These are phyloP conservation scores for Mucor piriformis DNA, from an alignment of 371 early-diverging fungal genomes.

Conservation along the genomic window DNA sequence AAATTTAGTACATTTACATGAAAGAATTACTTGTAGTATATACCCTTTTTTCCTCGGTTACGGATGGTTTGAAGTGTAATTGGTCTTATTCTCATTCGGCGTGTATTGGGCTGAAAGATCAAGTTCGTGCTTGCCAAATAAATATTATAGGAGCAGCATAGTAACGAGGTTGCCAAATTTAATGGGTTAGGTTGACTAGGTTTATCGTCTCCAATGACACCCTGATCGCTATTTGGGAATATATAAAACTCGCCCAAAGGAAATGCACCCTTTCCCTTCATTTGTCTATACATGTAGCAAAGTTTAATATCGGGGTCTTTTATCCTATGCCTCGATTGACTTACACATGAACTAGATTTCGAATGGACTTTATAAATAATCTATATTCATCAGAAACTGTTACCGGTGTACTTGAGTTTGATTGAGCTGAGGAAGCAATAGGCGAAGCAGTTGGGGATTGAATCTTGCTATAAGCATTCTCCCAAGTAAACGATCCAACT, in stretches of 20 bases:
- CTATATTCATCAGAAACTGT: conserved; percentile 44
- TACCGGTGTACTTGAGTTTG: conserved; percentile 28
- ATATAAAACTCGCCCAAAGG: conserved; percentile 50
- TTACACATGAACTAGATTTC: conserved; percentile 45
- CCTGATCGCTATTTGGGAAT: conserved; percentile 22
- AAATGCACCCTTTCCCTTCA: conserved; percentile 38
- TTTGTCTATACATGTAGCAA: conserved; percentile 24
- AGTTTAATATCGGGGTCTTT: neutral
- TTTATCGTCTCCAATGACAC: conserved; percentile 5
- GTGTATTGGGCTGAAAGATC: conserved; percentile 44
- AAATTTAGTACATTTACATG: too few relatives aligned
- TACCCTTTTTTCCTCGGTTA: conserved; percentile 32
- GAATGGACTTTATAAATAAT: conserved; percentile 39
- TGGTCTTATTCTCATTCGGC: conserved; percentile 33
- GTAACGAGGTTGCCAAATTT: conserved; percentile 1
- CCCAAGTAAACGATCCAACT: conserved; percentile 52
- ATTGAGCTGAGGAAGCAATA: conserved; percentile 21
- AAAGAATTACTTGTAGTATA: too few relatives aligned
- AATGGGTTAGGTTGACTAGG: neutral
- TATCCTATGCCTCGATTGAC: too few relatives aligned
- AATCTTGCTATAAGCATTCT: conserved; percentile 33
- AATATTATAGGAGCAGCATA: conserved; percentile 42
- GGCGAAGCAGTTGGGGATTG: conserved; percentile 45
- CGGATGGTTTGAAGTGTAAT: conserved; percentile 24
- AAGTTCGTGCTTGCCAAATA: conserved; percentile 46